phyloP scores from a whole-genome alignment of 345 rosid genomes.

The Boechera stricta region DNA sequence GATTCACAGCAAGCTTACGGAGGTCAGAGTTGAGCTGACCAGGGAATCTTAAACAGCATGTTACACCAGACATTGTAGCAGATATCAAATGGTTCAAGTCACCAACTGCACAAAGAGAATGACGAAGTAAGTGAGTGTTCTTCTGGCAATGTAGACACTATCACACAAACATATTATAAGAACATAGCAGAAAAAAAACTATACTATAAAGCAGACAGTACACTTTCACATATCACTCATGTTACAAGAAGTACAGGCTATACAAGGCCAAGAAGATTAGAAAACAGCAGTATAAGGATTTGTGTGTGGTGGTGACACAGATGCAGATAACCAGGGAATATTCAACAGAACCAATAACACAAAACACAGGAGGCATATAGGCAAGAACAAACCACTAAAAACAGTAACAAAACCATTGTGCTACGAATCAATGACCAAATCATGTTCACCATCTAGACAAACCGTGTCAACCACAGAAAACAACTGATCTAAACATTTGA shows the following conservation, averaged over 20 bases:
- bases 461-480: background rate
- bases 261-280: background rate
- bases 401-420: background rate
- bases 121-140: background rate
- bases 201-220: background rate
- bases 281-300: background rate
- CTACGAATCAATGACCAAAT: background rate
- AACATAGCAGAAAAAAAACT: background rate
- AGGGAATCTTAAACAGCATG: conserved; percentile 88
- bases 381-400: background rate
- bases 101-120: conserved; percentile 55
- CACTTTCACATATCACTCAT: background rate
- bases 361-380: background rate
- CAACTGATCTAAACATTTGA: background rate
- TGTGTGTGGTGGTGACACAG: background rate
- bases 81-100: conserved; percentile 87
- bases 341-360: background rate
- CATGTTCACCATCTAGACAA: background rate
- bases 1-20: conserved; percentile 76
- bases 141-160: background rate
- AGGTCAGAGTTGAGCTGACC: conserved; percentile 88
- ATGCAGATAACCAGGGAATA: background rate
- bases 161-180: background rate
- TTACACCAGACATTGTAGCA: conserved; percentile 84
- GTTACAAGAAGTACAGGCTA: background rate